A percentile compares a stretch with the other conserved stretches of the same genome.
Evolutionary conservation across 495 filamentous ascomycete species (phyloP).

Genomic region (Pyronema omphalodes): DNA sequence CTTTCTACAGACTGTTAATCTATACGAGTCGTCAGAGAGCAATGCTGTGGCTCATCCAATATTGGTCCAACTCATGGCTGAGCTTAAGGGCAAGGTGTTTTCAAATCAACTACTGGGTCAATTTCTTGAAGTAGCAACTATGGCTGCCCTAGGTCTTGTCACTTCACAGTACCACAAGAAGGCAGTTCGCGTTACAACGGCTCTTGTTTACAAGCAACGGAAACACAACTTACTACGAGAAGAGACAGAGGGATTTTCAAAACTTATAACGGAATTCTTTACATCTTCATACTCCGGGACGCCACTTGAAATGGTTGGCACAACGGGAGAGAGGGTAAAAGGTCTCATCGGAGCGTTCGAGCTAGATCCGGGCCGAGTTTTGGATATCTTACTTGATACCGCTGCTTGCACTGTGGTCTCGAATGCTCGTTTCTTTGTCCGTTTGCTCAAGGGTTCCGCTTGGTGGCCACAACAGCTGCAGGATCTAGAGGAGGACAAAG

Average conservation of each 20-base stretch:
- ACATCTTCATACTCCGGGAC: constrained; percentile 34
- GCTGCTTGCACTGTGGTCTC: constrained; percentile 70
- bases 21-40: constrained; percentile 52
- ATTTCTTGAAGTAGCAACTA: constrained; percentile 56
- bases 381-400: constrained; percentile 82
- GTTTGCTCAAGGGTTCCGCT: constrained; percentile 71
- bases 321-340: constrained; percentile 59
- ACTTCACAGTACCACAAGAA: constrained; percentile 68
- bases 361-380: constrained; percentile 78
- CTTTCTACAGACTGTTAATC: constrained; percentile 67
- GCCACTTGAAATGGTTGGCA: constrained; percentile 40
- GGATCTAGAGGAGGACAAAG: constrained; percentile 23
- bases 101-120: constrained; percentile 55
- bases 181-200: constrained; percentile 73
- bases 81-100: constrained; percentile 54
- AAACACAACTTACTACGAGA: constrained; percentile 93
- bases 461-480: constrained; percentile 72
- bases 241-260: constrained; percentile 86
- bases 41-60: constrained; percentile 22
- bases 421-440: constrained; percentile 81
- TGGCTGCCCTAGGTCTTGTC: constrained; percentile 59
- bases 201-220: constrained; percentile 79
- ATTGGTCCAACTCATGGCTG: constrained; percentile 28
- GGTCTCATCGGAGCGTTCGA: constrained; percentile 85
- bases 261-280: constrained; percentile 75